phyloP scores from a whole-genome alignment of 768 basidiomycete species.

The Pleurotus citrinopileatus region DNA sequence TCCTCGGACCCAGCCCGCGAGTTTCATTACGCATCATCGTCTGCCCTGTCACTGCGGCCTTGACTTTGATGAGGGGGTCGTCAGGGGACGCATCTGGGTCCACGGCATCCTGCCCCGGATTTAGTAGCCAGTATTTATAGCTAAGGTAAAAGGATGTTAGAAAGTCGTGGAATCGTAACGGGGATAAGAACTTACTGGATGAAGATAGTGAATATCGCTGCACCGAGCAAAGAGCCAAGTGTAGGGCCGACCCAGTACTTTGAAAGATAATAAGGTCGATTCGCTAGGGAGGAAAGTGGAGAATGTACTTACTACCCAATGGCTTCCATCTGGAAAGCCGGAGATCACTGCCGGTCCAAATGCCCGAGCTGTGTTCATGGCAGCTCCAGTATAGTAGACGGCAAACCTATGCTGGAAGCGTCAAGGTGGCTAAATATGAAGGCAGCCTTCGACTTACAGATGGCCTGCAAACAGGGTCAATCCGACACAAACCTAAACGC shows the following conservation, averaged over 20 bases:
- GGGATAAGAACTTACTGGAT: constrained; percentile 35
- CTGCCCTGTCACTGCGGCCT: not conserved
- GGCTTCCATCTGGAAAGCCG: constrained; percentile 50
- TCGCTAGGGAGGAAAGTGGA: not conserved
- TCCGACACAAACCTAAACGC: constrained; percentile 70
- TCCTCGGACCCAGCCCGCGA: not conserved
- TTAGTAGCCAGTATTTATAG: constrained; percentile 52
- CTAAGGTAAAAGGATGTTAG: constrained; percentile 24
- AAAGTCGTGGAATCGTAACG: too few species aligned
- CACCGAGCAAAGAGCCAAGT: constrained; percentile 61
- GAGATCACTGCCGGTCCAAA: constrained; percentile 69
- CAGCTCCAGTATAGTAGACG: constrained; percentile 60
- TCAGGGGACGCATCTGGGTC: constrained; percentile 39
- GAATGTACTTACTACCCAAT: constrained; percentile 68
- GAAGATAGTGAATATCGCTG: constrained; percentile 53
- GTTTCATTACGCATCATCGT: not conserved
- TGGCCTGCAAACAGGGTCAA: constrained; percentile 63
- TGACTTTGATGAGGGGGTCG: constrained; percentile 25
- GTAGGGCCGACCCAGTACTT: constrained; percentile 74
- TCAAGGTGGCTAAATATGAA: too few species aligned
- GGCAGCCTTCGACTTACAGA: too few species aligned
- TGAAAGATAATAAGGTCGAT: not conserved
- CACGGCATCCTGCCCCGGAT: constrained; percentile 37
- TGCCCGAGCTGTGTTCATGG: constrained; percentile 66
- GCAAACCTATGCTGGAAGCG: too few species aligned